Base-by-base conservation (phyloP, 1,284 basidiomycete genomes). In the Moniliophthora roreri region DNA sequence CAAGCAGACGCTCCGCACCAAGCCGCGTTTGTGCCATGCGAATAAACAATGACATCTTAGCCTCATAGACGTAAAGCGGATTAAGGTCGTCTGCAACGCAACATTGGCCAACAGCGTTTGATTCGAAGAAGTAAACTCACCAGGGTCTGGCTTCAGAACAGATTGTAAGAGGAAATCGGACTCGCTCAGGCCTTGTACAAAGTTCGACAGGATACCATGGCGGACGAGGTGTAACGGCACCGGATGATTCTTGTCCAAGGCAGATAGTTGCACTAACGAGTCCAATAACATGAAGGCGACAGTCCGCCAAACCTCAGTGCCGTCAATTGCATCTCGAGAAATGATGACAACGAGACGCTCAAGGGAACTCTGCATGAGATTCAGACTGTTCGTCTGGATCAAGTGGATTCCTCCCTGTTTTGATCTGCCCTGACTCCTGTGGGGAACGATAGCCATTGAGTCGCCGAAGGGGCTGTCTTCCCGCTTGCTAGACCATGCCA, bases 261-360 rank as follows among this genome's bases (percentile, higher is more conserved):
- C 80, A 23, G 83, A 87, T 1, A 91, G 66, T 58, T 88, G 74
- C 51, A 87, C 78, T 9, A 95, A 74, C 10, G 89, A 82, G 66
- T 95, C 91, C 48, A 96, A 75, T 4, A 93, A 76, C 72, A 93
- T 90, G 66, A 95, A 96, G 16, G 92, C 89, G 24, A 95, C 86
- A 16, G 95, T 96, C 73, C 95, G 93, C 95, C 95, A 98, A 0
- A 98, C 91, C 66, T 98, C 95, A 26, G 89, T 85, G 9, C 94
- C 95, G 62, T 98, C 95, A 54, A 95, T 89, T 0, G 94, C 95
- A 66, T 99, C 96, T 16, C 93, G 81, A 35, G 91, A 87, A 24
- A 98, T 76, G n/a, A 86, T 77, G 0, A 85, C 72, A 0, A 95
- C 77, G 18, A 99, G 73, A 3, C 89, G 81, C 55, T 97, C 95